These are phyloP conservation scores for Borealophlyctis nickersoniae DNA, from an alignment of 192 early-diverging fungal genomes.

Conservation along the genomic window DNA sequence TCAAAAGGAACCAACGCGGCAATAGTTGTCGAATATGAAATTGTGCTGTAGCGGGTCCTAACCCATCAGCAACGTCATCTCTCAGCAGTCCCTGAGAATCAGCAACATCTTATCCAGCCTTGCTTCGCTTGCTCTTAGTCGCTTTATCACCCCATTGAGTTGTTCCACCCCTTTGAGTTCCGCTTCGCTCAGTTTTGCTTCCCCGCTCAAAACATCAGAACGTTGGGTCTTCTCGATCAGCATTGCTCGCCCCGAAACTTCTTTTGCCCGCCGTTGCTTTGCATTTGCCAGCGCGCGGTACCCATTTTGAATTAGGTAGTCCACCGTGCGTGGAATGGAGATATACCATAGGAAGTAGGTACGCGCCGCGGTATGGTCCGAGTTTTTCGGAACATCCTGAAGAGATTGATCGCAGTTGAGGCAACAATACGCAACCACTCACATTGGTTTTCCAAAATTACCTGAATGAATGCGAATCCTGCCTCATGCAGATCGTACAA, in stretches of 20 bases:
- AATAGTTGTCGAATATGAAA: too few species aligned
- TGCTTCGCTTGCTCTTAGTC: conserved; percentile 22
- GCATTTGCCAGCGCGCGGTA: conserved; percentile 36
- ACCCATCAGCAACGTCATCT: not conserved
- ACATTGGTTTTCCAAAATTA: too few species aligned
- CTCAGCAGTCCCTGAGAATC: conserved; percentile 35
- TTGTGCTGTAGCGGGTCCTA: too few species aligned
- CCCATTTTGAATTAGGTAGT: conserved; percentile 28
- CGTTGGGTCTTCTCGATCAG: conserved; percentile 46
- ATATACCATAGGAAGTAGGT: conserved; percentile 47
- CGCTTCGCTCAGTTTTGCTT: conserved; percentile 29
- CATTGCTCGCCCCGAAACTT: conserved; percentile 20
- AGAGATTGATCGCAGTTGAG: not conserved
- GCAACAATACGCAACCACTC: too few species aligned
- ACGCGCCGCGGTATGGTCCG: conserved; percentile 41
- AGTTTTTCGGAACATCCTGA: conserved; percentile 47
- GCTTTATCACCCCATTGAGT: conserved; percentile 23
- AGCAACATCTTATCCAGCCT: conserved; percentile 34
- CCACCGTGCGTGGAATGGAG: conserved; percentile 29
- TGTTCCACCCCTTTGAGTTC: conserved; percentile 27
- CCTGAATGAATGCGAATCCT: conserved; percentile 48
- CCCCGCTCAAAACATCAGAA: conserved; percentile 34
- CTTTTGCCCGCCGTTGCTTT: conserved; percentile 34
- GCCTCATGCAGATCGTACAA: conserved; percentile 32
- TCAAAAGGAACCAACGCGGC: too few species aligned